phyloP scores from a whole-genome alignment of 2,329 filamentous ascomycete species.

The Cladosporium halotolerans region DNA sequence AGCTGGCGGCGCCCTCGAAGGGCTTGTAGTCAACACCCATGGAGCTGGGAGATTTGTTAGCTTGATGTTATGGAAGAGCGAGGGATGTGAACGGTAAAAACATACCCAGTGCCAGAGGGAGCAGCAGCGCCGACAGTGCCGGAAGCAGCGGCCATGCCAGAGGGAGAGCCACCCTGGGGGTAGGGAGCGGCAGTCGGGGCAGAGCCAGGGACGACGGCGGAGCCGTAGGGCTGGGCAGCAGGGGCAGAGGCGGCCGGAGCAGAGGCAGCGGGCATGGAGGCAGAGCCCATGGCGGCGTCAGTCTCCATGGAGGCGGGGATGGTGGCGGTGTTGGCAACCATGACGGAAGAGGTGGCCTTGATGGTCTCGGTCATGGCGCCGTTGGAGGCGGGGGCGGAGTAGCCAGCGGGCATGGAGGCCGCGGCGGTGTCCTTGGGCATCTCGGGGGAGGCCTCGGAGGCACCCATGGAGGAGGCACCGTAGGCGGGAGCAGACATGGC shows the following conservation, averaged over 20 bases:
- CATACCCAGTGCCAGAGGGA: slow-evolving; percentile 14
- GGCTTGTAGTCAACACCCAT: background rate
- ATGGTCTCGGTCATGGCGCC: background rate
- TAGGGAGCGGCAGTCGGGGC: slow-evolving; percentile 33
- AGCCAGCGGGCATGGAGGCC: slow-evolving; percentile 8
- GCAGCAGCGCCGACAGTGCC: slow-evolving; percentile 3
- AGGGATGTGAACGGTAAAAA: background rate
- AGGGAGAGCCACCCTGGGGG: slow-evolving; percentile 14
- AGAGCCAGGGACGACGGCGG: slow-evolving; percentile 31
- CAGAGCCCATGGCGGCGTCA: background rate
- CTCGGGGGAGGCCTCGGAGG: slow-evolving; percentile 9
- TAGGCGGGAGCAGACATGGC: background rate
- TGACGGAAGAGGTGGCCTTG: background rate
- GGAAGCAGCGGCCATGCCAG: background rate
- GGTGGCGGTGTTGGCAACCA: background rate
- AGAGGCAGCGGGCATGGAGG: background rate
- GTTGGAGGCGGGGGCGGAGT: background rate
- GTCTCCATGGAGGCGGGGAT: background rate
- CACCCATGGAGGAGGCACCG: background rate
- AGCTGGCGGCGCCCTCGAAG: slow-evolving; percentile 9
- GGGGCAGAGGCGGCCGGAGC: background rate
- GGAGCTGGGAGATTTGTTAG: background rate
- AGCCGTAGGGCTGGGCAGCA: slow-evolving; percentile 26
- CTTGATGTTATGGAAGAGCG: background rate
- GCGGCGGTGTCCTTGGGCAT: slow-evolving; percentile 2